Evolutionary conservation across 306 rosid genomes (phyloP).

Genomic region (Acacia crassicarpa): DNA sequence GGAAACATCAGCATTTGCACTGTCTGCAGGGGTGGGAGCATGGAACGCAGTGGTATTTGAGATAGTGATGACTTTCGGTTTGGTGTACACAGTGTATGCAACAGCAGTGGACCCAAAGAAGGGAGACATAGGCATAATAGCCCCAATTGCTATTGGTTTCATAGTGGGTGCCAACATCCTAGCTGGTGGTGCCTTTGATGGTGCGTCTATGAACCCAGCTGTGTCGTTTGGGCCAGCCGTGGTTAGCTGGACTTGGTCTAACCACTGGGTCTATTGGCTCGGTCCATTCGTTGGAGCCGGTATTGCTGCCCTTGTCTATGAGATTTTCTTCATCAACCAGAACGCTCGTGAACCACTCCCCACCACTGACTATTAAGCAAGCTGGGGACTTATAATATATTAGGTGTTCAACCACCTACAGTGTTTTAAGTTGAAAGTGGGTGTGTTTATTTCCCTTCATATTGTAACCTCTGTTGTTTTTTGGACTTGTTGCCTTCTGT

Average conservation of each 20-base stretch:
- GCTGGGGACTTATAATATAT: background rate
- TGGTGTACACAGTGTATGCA: constrained; percentile 70
- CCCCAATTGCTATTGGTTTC: constrained; percentile 79
- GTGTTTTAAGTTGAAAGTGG: constrained; percentile 12
- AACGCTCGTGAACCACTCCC: constrained; percentile 57
- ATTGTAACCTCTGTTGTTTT: constrained; percentile 12
- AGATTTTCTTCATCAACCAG: constrained; percentile 51
- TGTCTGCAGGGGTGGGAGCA: constrained; percentile 53
- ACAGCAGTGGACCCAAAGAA: constrained; percentile 72
- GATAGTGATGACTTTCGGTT: constrained; percentile 72
- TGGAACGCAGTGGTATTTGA: constrained; percentile 66
- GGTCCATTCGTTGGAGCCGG: constrained; percentile 67
- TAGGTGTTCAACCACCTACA: background rate
- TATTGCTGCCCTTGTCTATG: constrained; percentile 58
- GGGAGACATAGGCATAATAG: constrained; percentile 65
- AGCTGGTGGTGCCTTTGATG: constrained; percentile 76
- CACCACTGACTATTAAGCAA: constrained; percentile 42
- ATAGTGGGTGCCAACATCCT: constrained; percentile 76
- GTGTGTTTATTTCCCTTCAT: constrained; percentile 12
- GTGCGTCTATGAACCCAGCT: constrained; percentile 81
- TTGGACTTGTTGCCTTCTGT: constrained; percentile 33
- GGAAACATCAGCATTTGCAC: constrained; percentile 58
- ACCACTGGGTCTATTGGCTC: constrained; percentile 79
- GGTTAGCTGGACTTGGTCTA: constrained; percentile 63
- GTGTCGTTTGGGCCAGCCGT: constrained; percentile 78